phyloP scores from a whole-genome alignment of 2,329 filamentous ascomycete genomes.

The Xylaria sp. region DNA sequence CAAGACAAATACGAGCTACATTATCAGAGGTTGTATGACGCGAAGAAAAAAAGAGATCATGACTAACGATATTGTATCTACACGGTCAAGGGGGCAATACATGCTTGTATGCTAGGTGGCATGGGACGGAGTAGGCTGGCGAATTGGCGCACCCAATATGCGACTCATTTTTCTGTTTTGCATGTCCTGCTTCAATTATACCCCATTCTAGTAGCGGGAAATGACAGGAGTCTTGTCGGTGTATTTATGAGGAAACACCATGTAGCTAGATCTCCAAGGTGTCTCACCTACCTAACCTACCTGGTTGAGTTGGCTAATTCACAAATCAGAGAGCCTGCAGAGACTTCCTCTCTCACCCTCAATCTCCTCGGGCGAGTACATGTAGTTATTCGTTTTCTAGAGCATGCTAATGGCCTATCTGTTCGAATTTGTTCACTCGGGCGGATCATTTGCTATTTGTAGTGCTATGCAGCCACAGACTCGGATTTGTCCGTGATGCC shows the following conservation, averaged over 20 bases:
- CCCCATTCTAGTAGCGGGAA: slow-evolving; percentile 35
- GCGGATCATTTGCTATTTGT: background rate
- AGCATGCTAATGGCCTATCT: background rate
- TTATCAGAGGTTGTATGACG: background rate
- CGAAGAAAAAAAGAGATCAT: background rate
- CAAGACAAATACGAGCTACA: background rate
- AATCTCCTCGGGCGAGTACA: background rate
- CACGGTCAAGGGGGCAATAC: slow-evolving; percentile 22
- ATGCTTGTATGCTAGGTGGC: slow-evolving; percentile 25
- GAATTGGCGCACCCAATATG: slow-evolving; percentile 20
- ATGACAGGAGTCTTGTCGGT: slow-evolving; percentile 10
- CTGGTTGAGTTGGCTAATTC: background rate
- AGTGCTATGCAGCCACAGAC: background rate
- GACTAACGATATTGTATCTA: slow-evolving; percentile 12
- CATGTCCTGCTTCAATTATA: slow-evolving; percentile 38
- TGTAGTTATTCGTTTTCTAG: background rate
- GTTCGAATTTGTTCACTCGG: background rate
- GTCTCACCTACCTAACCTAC: background rate
- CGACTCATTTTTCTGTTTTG: background rate
- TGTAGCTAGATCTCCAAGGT: background rate
- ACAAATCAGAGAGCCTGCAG: background rate
- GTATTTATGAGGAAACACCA: background rate
- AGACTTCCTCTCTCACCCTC: background rate
- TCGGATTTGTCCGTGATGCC: background rate
- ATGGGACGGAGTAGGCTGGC: slow-evolving; percentile 40